Conservation (phyloP, 2,329 filamentous ascomycete species). For the Venturia asperata region DNA sequence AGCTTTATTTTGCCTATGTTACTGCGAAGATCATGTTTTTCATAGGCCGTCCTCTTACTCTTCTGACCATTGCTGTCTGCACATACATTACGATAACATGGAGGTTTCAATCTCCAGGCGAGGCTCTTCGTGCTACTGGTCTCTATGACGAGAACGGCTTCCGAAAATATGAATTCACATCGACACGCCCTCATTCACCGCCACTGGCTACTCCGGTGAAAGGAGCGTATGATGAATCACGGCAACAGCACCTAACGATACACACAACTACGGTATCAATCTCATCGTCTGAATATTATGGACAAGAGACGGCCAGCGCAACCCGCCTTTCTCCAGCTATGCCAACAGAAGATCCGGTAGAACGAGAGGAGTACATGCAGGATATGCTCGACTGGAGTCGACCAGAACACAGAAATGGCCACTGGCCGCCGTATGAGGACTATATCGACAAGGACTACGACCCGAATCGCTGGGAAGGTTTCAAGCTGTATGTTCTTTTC, state of each 20-base stretch:
- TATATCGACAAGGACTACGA: slow-evolving; percentile 39
- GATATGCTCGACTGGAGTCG: slow-evolving; percentile 38
- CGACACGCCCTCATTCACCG: background rate
- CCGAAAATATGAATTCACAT: background rate
- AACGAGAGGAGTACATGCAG: slow-evolving; percentile 32
- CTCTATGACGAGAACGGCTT: slow-evolving; percentile 18
- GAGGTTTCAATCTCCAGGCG: slow-evolving; percentile 6
- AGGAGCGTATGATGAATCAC: background rate
- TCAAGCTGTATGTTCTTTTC: slow-evolving; percentile 30
- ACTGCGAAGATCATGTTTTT: slow-evolving; percentile 15
- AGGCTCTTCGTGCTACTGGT: background rate
- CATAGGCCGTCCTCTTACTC: slow-evolving; percentile 14
- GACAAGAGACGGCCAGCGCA: background rate
- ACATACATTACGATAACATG: slow-evolving; percentile 16
- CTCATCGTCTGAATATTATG: background rate
- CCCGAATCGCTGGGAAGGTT: slow-evolving; percentile 43
- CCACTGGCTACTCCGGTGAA: slow-evolving; percentile 5
- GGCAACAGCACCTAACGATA: slow-evolving; percentile 3
- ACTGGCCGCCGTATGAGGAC: slow-evolving; percentile 41
- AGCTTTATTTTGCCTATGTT: background rate
- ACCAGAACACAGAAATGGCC: slow-evolving; percentile 29
- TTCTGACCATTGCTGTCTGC: slow-evolving; percentile 15
- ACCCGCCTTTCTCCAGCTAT: background rate
- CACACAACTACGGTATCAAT: background rate
- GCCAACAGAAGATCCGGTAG: background rate